Percentiles rank a stretch among this genome's conserved stretches.
phyloP scores from a whole-genome alignment of 192 early-diverging fungal species.

The Entrophospora sp. region DNA sequence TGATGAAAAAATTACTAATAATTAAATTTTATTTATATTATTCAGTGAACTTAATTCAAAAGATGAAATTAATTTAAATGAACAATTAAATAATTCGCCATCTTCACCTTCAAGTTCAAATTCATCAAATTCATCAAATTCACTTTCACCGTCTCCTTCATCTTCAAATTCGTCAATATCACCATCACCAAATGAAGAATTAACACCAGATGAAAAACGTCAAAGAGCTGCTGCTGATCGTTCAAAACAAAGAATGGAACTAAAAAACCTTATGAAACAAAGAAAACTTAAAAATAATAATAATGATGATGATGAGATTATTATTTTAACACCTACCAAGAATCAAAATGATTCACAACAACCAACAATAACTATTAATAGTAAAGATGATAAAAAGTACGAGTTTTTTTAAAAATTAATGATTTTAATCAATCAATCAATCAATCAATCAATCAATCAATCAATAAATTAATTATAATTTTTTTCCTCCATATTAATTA shows the following conservation, averaged over 20 bases:
- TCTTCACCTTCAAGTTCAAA: no score
- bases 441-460: no score
- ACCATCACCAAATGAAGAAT: no score
- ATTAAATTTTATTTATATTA: no score
- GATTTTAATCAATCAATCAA: no score
- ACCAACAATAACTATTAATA: background rate
- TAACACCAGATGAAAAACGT: conserved; percentile 16
- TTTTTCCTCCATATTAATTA: no score
- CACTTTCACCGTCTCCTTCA: no score
- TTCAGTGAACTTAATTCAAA: background rate
- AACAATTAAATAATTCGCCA: background rate
- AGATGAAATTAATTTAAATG: background rate
- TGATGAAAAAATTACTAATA: no score
- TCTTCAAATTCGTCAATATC: background rate
- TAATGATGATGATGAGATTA: background rate
- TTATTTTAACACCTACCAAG: background rate
- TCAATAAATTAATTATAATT: no score
- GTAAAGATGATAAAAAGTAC: background rate
- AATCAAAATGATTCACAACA: background rate
- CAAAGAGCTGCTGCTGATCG: conserved; percentile 2
- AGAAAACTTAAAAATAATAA: background rate
- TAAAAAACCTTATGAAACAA: conserved; percentile 7
- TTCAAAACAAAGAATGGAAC: background rate
- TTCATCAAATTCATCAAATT: no score
- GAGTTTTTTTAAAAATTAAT: background rate